Evolutionary conservation across 2,329 filamentous ascomycete genomes (phyloP).

Genomic region (Arthroderma sp.): DNA sequence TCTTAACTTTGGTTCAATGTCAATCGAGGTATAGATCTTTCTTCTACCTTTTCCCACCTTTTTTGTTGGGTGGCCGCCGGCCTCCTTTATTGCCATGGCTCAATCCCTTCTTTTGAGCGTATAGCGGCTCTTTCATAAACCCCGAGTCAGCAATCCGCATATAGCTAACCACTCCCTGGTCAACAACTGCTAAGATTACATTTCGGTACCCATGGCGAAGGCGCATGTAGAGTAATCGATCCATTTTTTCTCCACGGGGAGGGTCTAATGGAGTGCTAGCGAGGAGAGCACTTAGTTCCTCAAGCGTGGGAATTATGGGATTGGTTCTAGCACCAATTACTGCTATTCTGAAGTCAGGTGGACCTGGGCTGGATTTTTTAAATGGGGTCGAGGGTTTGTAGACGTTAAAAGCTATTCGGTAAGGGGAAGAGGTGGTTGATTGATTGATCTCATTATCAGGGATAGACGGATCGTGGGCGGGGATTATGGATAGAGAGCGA

Average conservation of each 20-base stretch:
- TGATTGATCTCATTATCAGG: conserved; percentile 22
- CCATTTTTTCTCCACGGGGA: conserved; percentile 39
- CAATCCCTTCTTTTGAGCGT: conserved; percentile 34
- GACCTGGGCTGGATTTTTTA: conserved; percentile 64
- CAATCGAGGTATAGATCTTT: background rate
- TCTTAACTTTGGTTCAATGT: background rate
- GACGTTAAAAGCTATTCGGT: conserved; percentile 64
- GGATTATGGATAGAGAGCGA: conserved; percentile 60
- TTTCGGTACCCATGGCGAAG: conserved; percentile 76
- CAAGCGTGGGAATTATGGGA: conserved; percentile 58
- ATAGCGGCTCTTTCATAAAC: conserved; percentile 65
- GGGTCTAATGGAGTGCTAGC: conserved; percentile 60
- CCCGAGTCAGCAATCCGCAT: conserved; percentile 66
- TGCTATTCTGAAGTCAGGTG: conserved; percentile 73
- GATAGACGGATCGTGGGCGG: conserved; percentile 51
- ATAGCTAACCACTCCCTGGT: conserved; percentile 82
- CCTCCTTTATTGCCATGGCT: conserved; percentile 22
- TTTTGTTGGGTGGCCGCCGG: conserved; percentile 6
- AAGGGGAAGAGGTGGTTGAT: conserved; percentile 34
- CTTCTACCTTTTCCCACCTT: background rate
- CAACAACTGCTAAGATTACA: conserved; percentile 76
- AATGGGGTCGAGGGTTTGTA: conserved; percentile 65
- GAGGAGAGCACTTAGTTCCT: conserved; percentile 59
- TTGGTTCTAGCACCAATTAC: conserved; percentile 62
- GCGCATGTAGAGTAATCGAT: conserved; percentile 54